Conservation (phyloP, 1,284 basidiomycete species). For the Agroathelia rolfsii region DNA sequence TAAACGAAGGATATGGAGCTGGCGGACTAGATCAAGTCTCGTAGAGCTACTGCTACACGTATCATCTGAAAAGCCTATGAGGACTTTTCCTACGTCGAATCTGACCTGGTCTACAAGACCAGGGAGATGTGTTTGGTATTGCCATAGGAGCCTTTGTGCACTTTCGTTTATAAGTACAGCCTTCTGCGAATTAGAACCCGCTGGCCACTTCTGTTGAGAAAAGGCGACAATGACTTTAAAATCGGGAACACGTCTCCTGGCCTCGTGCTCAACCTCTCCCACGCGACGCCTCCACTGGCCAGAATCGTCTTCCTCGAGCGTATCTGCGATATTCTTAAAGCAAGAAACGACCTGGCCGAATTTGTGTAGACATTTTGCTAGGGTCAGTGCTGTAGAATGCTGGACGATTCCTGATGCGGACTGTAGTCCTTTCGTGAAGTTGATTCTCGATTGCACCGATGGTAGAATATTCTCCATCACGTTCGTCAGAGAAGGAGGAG, state of each 20-base stretch:
- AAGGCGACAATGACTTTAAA: slow-evolving; percentile 77
- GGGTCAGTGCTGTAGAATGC: slow-evolving; percentile 68
- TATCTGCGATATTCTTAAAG: slow-evolving; percentile 40
- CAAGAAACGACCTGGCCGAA: slow-evolving; percentile 43
- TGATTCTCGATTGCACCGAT: slow-evolving; percentile 55
- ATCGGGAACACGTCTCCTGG: slow-evolving; percentile 72
- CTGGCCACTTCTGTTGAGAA: slow-evolving; percentile 38
- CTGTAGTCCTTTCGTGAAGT: slow-evolving; percentile 75
- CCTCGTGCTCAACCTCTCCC: slow-evolving; percentile 64
- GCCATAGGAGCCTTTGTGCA: slow-evolving; percentile 70
- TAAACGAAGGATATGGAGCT: slow-evolving; percentile 73
- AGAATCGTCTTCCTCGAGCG: slow-evolving; percentile 54
- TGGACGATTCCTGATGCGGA: slow-evolving; percentile 66
- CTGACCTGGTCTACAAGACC: slow-evolving; percentile 65
- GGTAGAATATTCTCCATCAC: slow-evolving; percentile 75
- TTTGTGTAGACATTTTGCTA: slow-evolving; percentile 68
- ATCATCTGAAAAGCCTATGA: slow-evolving; percentile 47
- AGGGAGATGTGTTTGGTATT: slow-evolving; percentile 76
- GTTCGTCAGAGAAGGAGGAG: slow-evolving; percentile 60
- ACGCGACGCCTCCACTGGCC: slow-evolving; percentile 63
- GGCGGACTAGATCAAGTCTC: slow-evolving; percentile 48
- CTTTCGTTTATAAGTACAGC: slow-evolving; percentile 64
- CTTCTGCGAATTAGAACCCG: slow-evolving; percentile 25
- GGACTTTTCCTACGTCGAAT: slow-evolving; percentile 80
- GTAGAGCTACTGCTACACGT: slow-evolving; percentile 20